These are phyloP conservation scores for Coelastrella sp. DNA, from an alignment of 139 green algal species.

Conservation along the genomic window DNA sequence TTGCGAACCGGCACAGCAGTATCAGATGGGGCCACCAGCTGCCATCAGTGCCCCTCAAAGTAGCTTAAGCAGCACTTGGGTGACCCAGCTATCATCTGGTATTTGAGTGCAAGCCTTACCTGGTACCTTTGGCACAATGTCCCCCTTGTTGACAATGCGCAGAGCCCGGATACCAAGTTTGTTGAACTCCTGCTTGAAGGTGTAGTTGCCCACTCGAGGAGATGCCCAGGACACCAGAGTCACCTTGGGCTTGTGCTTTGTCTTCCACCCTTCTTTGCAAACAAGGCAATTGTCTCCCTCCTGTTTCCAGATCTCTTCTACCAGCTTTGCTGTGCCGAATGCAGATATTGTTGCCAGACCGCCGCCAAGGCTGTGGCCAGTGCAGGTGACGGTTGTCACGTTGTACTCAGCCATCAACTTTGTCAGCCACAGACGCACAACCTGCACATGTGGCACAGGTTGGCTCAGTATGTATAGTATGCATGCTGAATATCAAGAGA, in stretches of 20 bases:
- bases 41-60: too few species aligned
- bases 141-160: constrained; percentile 13
- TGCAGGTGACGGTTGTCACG: constrained; percentile 25
- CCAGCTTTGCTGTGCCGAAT: neutral
- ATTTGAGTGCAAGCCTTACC: neutral
- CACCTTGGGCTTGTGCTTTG: neutral
- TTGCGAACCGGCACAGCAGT: too few species aligned
- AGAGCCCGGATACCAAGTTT: neutral
- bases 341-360: neutral
- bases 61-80: too few species aligned
- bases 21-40: too few species aligned
- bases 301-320: neutral
- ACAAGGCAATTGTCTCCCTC: neutral
- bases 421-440: constrained; percentile 4
- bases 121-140: constrained; percentile 5
- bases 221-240: neutral
- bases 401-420: neutral
- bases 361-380: constrained; percentile 19
- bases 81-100: neutral
- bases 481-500: too few species aligned
- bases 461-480: too few species aligned
- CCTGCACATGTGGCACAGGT: neutral
- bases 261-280: neutral
- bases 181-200: neutral
- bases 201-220: constrained; percentile 10